Evolutionary conservation across 208 protist genomes (phyloP).

Genomic region (Crithidia bombi): DNA sequence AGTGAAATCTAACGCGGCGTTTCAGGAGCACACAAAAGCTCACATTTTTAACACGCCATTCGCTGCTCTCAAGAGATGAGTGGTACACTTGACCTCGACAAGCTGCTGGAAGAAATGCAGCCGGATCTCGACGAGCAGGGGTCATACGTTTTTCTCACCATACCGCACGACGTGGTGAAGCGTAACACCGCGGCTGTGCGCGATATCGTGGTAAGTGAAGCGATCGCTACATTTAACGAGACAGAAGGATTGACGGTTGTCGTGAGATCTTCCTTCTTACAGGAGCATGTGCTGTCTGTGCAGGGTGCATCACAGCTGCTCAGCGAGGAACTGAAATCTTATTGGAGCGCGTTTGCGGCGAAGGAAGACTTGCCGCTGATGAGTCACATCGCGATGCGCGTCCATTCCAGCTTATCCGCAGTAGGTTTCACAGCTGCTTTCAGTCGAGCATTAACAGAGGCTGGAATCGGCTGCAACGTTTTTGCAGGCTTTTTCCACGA

Average conservation of each 20-base stretch:
- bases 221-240: constrained; percentile 33
- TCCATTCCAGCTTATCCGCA: constrained; percentile 52
- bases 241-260: constrained; percentile 42
- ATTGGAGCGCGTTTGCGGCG: constrained; percentile 15
- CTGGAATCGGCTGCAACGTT: constrained; percentile 52
- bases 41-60: no score
- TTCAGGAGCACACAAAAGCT: no score
- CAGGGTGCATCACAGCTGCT: neutral
- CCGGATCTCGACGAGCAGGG: constrained; percentile 21
- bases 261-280: constrained; percentile 27
- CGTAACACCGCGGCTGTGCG: constrained; percentile 11
- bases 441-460: constrained; percentile 38
- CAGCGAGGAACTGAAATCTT: constrained; percentile 3
- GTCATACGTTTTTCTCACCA: constrained; percentile 31
- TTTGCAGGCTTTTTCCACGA: constrained; percentile 55
- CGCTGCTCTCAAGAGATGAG: constrained; percentile 11
- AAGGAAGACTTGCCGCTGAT: constrained; percentile 25
- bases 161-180: constrained; percentile 18
- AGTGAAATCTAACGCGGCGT: no score
- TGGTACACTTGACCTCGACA: constrained; percentile 23
- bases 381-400: constrained; percentile 55
- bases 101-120: constrained; percentile 36
- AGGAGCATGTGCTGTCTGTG: neutral
- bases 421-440: constrained; percentile 60
- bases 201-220: constrained; percentile 13